Conservation (phyloP, 495 filamentous ascomycete species). For the Aspergillus mulundensis region DNA sequence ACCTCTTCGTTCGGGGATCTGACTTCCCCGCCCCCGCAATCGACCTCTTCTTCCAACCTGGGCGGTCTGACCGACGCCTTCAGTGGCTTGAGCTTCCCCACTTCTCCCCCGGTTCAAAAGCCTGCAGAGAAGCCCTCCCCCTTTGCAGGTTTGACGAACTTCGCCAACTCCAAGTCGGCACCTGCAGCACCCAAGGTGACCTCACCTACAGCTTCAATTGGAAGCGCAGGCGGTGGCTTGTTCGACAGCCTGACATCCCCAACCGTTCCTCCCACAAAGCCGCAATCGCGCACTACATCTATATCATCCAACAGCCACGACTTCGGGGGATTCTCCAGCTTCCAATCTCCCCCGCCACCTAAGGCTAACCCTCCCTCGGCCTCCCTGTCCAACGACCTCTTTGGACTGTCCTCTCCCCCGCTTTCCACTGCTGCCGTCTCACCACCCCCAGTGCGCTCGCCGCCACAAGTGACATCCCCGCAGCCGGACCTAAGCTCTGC, state of each 20-base stretch:
- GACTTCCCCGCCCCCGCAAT: constrained; percentile 50
- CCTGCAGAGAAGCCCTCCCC: constrained; percentile 57
- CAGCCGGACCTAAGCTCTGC: constrained; percentile 54
- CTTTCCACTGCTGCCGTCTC: constrained; percentile 36
- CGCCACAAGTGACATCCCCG: constrained; percentile 33
- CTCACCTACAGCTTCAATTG: constrained; percentile 49
- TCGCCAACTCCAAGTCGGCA: constrained; percentile 53
- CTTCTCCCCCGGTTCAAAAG: constrained; percentile 50
- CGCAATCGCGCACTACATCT: constrained; percentile 38
- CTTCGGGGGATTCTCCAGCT: constrained; percentile 45
- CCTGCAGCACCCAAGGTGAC: constrained; percentile 49
- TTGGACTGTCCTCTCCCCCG: constrained; percentile 67
- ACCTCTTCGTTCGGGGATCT: constrained; percentile 65
- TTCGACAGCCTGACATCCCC: constrained; percentile 70
- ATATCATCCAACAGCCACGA: constrained; percentile 50
- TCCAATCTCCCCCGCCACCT: constrained; percentile 39
- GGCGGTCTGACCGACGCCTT: constrained; percentile 86
- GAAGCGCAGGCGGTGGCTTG: constrained; percentile 68
- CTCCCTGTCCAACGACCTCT: constrained; percentile 61
- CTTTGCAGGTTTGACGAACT: constrained; percentile 68
- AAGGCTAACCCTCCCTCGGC: constrained; percentile 43
- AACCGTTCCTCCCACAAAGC: constrained; percentile 42
- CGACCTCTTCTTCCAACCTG: constrained; percentile 51
- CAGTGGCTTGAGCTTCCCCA: constrained; percentile 70
- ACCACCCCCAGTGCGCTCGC: constrained; percentile 35